Base-by-base conservation (phyloP, 1,139 yeast genomes). In the Lodderomyces margitis region DNA sequence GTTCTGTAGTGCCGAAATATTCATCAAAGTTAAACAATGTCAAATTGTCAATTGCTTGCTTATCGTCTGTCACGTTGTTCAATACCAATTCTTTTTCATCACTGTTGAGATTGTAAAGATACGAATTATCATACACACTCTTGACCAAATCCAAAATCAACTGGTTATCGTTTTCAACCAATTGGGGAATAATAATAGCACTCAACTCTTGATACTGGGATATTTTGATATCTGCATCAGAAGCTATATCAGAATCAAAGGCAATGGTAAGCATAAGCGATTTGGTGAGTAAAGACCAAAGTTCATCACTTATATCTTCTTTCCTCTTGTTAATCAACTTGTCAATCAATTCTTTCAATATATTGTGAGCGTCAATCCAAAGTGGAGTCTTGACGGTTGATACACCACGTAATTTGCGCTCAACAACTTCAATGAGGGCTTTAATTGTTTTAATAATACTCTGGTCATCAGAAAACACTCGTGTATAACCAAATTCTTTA, bases 171-270 rank as follows among this genome's bases (percentile, higher is more conserved):
- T 37, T 24, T 10, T 41, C 19, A 24, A 61, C 49, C 38, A 71
- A 53, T 19, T 50, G 54, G 0, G 78, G 74, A 3, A 81, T 49
- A 1, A 85, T 57, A 1, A 74, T 49, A 0, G 52, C 49, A 33
- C 75, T 71, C 45, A 81, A 63, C 4, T 55, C 55, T 2, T 57
- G 46, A 54, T 79, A 85, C 36, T 74, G 77, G 8, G 54, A 49
- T 6, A 75, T 61, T 50, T 81, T 84, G 48, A 73, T 66, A 0
- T 49, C 51, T 51, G 82, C 88, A 44, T 74, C 19, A 69, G 2
- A 51, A 56, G 38, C 15, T 36, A 24, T 23, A 20, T 37, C 40
- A 5, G 16, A 11, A 37, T n/a, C 19, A 16, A 21, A 19, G 2
- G 16, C 35, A 42, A 78, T 63, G 24, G 77, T 66, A 4, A 70